Base-by-base conservation (phyloP, 2,329 filamentous ascomycete genomes). In the Falciphora oryzae region DNA sequence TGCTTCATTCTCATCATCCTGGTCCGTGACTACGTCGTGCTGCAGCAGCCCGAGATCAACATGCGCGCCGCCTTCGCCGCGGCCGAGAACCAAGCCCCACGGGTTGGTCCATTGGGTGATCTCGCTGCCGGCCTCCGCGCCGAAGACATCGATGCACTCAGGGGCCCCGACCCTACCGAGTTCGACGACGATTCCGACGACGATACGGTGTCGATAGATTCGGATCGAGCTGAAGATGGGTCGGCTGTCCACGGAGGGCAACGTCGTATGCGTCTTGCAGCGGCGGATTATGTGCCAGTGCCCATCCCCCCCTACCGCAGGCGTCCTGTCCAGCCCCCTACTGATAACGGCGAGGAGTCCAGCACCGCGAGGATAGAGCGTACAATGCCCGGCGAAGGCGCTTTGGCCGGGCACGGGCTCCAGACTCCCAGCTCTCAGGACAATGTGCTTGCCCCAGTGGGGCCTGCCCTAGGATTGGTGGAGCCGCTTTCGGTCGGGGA, bases 1-100 rank as follows among this genome's bases (percentile, higher is more conserved):
- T 93, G 90, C 65, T 99, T 98, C 75, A 97, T 99, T 66, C 80
- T 99, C n/a, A 88, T 99, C 57, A 99, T 99, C 70, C 79, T 99
- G 4, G 97, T 99, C 60, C 83, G 96, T 60, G 95, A 99, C 78
- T 99, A 97, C 84, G 95, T 99, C 62, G 93, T 99, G 13, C 95
- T 99, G 74, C 95, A 99, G 74, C 95, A 99, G 73, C 95, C 94
- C 6, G 89, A 93, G 68, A 89, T 95, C 69, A 96, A 96, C 71
- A 89, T 95, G 80, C 89, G 87, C 0, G 89, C 84, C 11, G 85
- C 84, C 4, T 84, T 88, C 71, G 86, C 83, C 14, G 73, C 73
- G 18, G 69, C 65, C n/a, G 68, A 68, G 11, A 69, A 71, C 27
- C 65, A 63, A 29, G 29, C 16, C 14, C 32, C 28, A 10, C 25